A percentile compares a stretch with the other conserved stretches of the same genome.
These are phyloP conservation scores for Eucalyptus albens DNA, from an alignment of 345 rosid species.

Conservation along the genomic window DNA sequence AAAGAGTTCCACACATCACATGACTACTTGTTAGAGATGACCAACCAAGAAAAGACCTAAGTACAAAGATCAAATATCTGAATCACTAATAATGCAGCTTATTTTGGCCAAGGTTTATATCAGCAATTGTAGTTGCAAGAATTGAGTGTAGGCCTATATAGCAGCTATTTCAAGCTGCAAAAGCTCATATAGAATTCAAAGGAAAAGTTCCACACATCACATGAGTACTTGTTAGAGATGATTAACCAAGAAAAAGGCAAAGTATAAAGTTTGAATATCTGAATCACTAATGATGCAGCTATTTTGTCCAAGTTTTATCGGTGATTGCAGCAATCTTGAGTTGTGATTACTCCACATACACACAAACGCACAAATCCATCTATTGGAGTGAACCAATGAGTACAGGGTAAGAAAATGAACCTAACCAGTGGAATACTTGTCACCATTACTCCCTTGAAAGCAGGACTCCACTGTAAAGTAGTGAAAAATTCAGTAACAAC, in stretches of 20 bases:
- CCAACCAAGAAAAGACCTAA: neutral
- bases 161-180: neutral
- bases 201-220: neutral
- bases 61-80: neutral
- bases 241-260: neutral
- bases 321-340: neutral
- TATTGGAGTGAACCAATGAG: neutral
- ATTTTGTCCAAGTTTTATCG: no score
- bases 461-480: conserved; percentile 34
- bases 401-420: neutral
- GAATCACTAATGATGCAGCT: neutral
- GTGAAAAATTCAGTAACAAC: neutral
- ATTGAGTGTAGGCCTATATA: neutral
- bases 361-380: neutral
- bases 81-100: neutral
- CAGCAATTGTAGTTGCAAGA: neutral
- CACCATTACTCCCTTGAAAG: conserved; percentile 31
- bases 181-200: neutral
- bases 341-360: neutral
- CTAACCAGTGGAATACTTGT: conserved; percentile 32
- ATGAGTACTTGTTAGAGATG: neutral
- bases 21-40: neutral
- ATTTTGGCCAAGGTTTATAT: neutral
- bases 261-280: neutral
- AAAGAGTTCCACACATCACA: neutral